Conservation (phyloP, 2,329 filamentous ascomycete genomes). For the Stagonosporopsis cucurbitacearum region DNA sequence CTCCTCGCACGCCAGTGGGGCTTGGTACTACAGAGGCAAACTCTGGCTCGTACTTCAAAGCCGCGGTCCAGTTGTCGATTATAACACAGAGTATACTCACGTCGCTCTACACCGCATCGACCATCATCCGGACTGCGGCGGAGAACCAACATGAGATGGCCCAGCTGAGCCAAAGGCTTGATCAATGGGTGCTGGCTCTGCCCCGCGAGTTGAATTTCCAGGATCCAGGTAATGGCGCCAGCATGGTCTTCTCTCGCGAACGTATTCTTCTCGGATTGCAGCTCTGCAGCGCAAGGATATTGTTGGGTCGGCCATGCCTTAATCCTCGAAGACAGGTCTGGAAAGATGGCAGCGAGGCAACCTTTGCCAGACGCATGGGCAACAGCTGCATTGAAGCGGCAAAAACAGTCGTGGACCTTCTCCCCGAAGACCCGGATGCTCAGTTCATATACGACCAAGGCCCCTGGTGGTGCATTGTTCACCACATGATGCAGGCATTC, state of each 20-base stretch:
- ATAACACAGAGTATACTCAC: constrained; percentile 46
- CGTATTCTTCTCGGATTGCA: constrained; percentile 43
- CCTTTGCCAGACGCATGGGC: constrained; percentile 43
- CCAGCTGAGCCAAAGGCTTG: constrained; percentile 41
- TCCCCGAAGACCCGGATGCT: constrained; percentile 44
- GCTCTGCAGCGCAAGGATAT: constrained; percentile 49
- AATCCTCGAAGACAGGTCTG: constrained; percentile 34
- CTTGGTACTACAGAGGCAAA: constrained; percentile 18
- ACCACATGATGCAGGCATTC: constrained; percentile 50
- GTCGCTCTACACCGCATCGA: constrained; percentile 47
- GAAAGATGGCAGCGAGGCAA: constrained; percentile 26
- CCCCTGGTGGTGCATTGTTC: constrained; percentile 53
- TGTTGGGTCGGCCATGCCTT: constrained; percentile 50
- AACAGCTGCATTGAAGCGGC: constrained; percentile 49
- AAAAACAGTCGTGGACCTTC: constrained; percentile 39
- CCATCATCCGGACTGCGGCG: constrained; percentile 39
- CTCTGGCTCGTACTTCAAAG: constrained; percentile 37
- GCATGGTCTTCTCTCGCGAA: constrained; percentile 28
- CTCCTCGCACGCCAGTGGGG: constrained; percentile 6
- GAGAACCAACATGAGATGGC: constrained; percentile 45
- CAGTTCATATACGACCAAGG: constrained; percentile 40
- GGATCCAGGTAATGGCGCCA: neutral
- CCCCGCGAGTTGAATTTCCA: constrained; percentile 42
- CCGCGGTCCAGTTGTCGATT: constrained; percentile 36
- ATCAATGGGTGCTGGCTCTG: constrained; percentile 43